Percentiles rank a stretch among this genome's conserved stretches.
Evolutionary conservation across 2,329 filamentous ascomycete species (phyloP).

Genomic region (Teratosphaeria nubilosa): DNA sequence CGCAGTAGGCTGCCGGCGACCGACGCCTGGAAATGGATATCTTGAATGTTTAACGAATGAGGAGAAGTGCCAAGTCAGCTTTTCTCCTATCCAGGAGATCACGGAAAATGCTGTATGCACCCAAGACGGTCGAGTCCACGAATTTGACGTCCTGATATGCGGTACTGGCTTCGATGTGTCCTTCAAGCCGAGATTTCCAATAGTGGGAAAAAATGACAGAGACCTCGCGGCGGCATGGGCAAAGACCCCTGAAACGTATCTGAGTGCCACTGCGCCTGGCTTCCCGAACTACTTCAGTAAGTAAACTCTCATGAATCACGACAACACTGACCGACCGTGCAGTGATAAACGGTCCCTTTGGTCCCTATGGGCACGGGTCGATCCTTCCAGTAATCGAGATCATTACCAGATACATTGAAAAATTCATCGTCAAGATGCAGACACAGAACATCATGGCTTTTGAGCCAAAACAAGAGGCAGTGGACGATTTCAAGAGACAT

Average conservation of each 20-base stretch:
- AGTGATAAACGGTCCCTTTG: slow-evolving; percentile 9
- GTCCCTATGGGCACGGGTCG: slow-evolving; percentile 8
- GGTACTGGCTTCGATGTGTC: slow-evolving; percentile 31
- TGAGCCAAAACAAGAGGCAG: slow-evolving; percentile 5
- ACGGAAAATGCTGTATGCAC: slow-evolving; percentile 29
- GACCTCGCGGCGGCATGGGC: slow-evolving; percentile 8
- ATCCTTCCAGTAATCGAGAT: slow-evolving; percentile 10
- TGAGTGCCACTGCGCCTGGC: slow-evolving; percentile 6
- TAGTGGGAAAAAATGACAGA: slow-evolving; percentile 3
- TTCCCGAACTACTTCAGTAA: slow-evolving; percentile 9
- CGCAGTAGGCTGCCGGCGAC: slow-evolving; percentile 6
- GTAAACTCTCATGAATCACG: neutral
- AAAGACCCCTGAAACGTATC: slow-evolving; percentile 6
- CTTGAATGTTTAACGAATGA: slow-evolving; percentile 36
- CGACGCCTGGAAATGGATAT: slow-evolving; percentile 28
- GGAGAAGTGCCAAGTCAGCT: slow-evolving; percentile 37
- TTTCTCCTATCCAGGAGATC: slow-evolving; percentile 30
- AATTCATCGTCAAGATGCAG: slow-evolving; percentile 10
- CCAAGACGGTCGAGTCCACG: slow-evolving; percentile 26
- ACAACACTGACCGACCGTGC: neutral
- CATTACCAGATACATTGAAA: slow-evolving; percentile 8
- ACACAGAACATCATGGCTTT: slow-evolving; percentile 11
- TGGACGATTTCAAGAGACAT: slow-evolving; percentile 6
- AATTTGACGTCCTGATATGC: slow-evolving; percentile 39
- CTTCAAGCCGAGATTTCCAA: slow-evolving; percentile 9